Percentiles rank a stretch among this genome's conserved stretches.
Evolutionary conservation across 331 rosid species (phyloP).

Genomic region (Arachis monticola): DNA sequence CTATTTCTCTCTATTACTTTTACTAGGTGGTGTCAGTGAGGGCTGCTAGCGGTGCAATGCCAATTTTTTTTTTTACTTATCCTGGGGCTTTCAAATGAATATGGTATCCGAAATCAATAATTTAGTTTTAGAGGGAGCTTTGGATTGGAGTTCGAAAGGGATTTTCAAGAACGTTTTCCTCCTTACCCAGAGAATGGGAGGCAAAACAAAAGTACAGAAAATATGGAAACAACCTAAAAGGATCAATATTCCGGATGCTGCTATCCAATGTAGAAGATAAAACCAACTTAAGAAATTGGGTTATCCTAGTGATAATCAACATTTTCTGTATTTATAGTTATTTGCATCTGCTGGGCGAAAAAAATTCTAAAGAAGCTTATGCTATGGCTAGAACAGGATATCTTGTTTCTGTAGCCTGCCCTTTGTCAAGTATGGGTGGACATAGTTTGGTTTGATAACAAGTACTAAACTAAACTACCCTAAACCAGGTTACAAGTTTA

Average conservation of each 20-base stretch:
- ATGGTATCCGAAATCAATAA: not conserved
- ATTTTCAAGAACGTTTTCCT: not conserved
- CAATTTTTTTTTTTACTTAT: not conserved
- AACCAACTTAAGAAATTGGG: not conserved
- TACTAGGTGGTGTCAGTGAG: not conserved
- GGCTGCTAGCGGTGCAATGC: not conserved
- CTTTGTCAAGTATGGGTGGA: not conserved
- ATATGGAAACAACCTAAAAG: not conserved
- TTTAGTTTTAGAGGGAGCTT: not conserved
- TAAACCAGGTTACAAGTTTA: too few relatives aligned
- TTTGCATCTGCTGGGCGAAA: not conserved
- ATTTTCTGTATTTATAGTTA: not conserved
- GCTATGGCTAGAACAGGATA: constrained; percentile 6
- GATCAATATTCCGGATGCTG: not conserved
- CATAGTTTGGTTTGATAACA: too few relatives aligned
- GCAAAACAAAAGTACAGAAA: not conserved
- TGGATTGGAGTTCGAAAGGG: not conserved
- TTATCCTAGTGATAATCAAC: not conserved
- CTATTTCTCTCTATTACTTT: not conserved
- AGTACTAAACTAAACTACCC: too few relatives aligned
- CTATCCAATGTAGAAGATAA: constrained; percentile 1
- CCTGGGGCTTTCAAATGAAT: not conserved
- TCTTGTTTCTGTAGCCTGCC: not conserved
- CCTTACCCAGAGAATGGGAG: not conserved
- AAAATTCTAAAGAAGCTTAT: constrained; percentile 12